phyloP scores from a whole-genome alignment of 345 rosid species.

The Carallia pectinifolia region DNA sequence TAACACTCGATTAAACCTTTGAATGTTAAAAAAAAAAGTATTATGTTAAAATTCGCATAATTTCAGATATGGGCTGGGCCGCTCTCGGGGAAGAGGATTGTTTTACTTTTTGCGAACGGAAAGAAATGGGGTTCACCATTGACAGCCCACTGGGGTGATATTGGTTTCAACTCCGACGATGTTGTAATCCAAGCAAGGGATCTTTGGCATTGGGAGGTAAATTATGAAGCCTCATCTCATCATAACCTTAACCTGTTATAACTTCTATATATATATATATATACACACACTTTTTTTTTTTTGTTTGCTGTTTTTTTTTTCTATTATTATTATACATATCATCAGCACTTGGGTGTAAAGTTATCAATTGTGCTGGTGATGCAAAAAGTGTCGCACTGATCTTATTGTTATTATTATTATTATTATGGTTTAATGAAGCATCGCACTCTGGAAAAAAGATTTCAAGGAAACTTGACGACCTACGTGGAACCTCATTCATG shows the following conservation, averaged over 20 bases:
- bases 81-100: slow-evolving; percentile 14
- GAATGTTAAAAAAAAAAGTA: not conserved
- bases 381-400: too few relatives aligned
- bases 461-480: slow-evolving; percentile 37
- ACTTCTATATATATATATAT: too few relatives aligned
- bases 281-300: too few relatives aligned
- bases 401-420: not conserved
- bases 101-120: slow-evolving; percentile 10
- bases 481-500: slow-evolving; percentile 57
- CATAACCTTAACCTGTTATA: too few relatives aligned
- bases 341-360: not conserved
- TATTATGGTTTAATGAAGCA: not conserved
- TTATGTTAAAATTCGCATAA: not conserved
- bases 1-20: too few relatives aligned
- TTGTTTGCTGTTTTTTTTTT: too few relatives aligned
- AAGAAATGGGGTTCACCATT: slow-evolving; percentile 11
- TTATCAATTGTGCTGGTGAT: too few relatives aligned
- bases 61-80: slow-evolving; percentile 30
- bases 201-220: slow-evolving; percentile 76
- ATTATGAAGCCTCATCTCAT: not conserved
- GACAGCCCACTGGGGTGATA: slow-evolving; percentile 36
- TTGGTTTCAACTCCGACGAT: slow-evolving; percentile 40
- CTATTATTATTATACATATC: not conserved
- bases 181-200: slow-evolving; percentile 50
- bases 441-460: not conserved